Evolutionary conservation across 2,329 filamentous ascomycete species (phyloP).

Genomic region (Phyllosticta paracitricarpa): DNA sequence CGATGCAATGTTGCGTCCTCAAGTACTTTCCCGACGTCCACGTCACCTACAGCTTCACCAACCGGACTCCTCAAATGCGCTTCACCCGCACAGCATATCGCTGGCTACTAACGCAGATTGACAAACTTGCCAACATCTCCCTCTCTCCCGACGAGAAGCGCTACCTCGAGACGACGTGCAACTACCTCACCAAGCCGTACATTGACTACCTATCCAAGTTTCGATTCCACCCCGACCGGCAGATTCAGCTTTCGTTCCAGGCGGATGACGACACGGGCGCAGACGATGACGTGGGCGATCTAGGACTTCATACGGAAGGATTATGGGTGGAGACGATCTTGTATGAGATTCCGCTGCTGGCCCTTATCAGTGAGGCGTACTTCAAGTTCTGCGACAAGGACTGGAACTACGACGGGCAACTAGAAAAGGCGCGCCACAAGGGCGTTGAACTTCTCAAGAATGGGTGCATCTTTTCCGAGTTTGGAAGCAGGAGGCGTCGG

Average conservation of each 20-base stretch:
- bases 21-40: slow-evolving; percentile 76
- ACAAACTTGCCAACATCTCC: slow-evolving; percentile 70
- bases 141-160: slow-evolving; percentile 69
- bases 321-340: slow-evolving; percentile 92
- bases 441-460: slow-evolving; percentile 66
- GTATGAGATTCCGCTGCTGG: slow-evolving; percentile 91
- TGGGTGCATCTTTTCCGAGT: slow-evolving; percentile 87
- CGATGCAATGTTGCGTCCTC: slow-evolving; percentile 84
- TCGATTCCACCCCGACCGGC: slow-evolving; percentile 67
- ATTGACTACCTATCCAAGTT: slow-evolving; percentile 75
- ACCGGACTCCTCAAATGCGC: slow-evolving; percentile 89
- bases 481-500: slow-evolving; percentile 77
- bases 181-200: slow-evolving; percentile 69
- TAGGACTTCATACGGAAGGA: slow-evolving; percentile 68
- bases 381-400: slow-evolving; percentile 94
- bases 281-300: slow-evolving; percentile 56
- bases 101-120: slow-evolving; percentile 78
- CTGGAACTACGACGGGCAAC: slow-evolving; percentile 81
- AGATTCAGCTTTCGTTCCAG: slow-evolving; percentile 62
- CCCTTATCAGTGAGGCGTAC: slow-evolving; percentile 88
- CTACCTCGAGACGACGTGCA: slow-evolving; percentile 69
- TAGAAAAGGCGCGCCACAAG: slow-evolving; percentile 76
- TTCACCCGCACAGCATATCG: slow-evolving; percentile 71
- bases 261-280: slow-evolving; percentile 44
- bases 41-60: slow-evolving; percentile 90